Evolutionary conservation across 78 protist genomes (phyloP), one percentile per base, ranked within the genome.

Genomic region (Pigoraptor vietnamica): DNA sequence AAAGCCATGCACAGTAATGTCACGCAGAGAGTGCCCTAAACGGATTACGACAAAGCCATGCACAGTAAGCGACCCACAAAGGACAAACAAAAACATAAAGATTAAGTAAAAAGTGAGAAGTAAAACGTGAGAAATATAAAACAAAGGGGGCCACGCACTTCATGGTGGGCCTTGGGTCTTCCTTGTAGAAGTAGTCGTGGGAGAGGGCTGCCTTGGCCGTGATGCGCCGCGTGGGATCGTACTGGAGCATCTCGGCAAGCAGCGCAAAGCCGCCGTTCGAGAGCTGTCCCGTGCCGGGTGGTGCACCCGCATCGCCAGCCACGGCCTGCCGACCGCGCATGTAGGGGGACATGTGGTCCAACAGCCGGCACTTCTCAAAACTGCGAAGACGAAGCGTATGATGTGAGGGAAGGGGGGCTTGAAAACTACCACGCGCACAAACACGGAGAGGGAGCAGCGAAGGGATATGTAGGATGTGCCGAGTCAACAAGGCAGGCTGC

Each of bases 151-250:
- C 21, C 1, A 35, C 79, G 56, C 35, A 88, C 91, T 95, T 95
- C 34, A 82, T 19, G 36, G 21, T 40, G 25, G 95, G 95, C 40
- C 40, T 0, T 25, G 97, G 97, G n/a, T 37, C 67, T 81, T 94
- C 97, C 88, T 94, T 87, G 55, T n/a, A n/a, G n/a, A 97, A 97
- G 93, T 96, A 97, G 21, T 94, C 96, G 88, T 95, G 97, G 40
- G 92, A 88, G 25, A 97, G 92, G 6, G 98, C 97, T 23, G 96
- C 97, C 33, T 91, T 81, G 2, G 98, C 97, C 34, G 95, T 83
- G 23, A 97, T 95, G 67, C 98, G 93, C 92, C 86, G 89, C 14
- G 67, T 79, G 2, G 98, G 98, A 38, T 95, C 96, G 38, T 95
- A 96, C 24, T 21, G 82, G 33, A 97, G 91, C 97, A 97, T 94